Evolutionary conservation across 2,329 filamentous ascomycete species (phyloP), one percentile per base, ranked within the genome.

Genomic region (Stagonosporopsis cucurbitacearum): DNA sequence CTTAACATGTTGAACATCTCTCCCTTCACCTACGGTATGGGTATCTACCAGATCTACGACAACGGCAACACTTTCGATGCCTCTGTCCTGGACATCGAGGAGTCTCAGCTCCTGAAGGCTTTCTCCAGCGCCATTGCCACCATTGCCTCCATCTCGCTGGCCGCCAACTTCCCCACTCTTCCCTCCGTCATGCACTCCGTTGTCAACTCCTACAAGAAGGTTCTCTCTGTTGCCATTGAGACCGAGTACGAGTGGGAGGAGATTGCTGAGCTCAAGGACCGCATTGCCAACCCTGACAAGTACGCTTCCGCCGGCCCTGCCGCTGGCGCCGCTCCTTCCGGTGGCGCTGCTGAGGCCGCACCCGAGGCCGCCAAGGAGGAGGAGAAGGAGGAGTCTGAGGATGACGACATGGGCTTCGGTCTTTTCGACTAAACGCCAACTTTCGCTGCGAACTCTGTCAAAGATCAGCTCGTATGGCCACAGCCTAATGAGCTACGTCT

Each of bases 1-100:
- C 89, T 99, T 75, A 99, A 99, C 91, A 91, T 99, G 94, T 84
- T 99, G 79, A 98, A 97, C 89, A 99, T 99, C 86, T 98, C 95
- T 59, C 73, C 72, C 69, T 75, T 75, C 71, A 76, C 72, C 60
- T 99, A 98, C 84, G 95, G 95, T 85, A 96, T 99, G 90, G 90
- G 89, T 79, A 89, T 99, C 75, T 70, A 86, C 65, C 94, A 98
- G 86, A 92, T 99, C 81, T 99, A 99, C 87, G 93, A 99, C 83
- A 83, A 94, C 76, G 95, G 95, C 75, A 95, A 99, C 86, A 87
- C 87, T 72, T 99, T 99, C 87, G 84, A 87, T 66, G 81, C 92
- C 65, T 82, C 80, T 63, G 91, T 99, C 69, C 87, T 99, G 70
- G 95, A 99, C 81, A 92, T 99, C 75, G 86, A 91, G 75, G 94